Base-by-base conservation (phyloP, 768 basidiomycete genomes). In the Vararia minispora region DNA sequence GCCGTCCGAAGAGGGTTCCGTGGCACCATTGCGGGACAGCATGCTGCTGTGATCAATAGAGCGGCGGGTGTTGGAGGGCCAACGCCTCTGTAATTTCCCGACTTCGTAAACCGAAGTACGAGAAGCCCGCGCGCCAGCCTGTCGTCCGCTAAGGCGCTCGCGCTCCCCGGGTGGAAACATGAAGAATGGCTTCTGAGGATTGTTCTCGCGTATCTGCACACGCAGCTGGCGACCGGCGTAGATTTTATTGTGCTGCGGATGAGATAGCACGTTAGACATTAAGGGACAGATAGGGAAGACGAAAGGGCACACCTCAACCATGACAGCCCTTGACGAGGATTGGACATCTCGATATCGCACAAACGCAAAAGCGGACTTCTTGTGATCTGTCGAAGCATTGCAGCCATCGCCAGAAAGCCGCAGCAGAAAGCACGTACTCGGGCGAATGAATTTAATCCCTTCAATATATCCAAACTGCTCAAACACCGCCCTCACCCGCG, bases 321-420 rank as follows among this genome's bases (percentile, higher is more conserved):
- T 57, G 16, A 86, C 68, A 4, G 85, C 85, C 40, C 66, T 70
- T n/a, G 68, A 64, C n/a, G 83, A 72, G 23, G 74, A 64, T 7
- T 79, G 74, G 2, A 65, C 64, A 40, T 75, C 72, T 43, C 71
- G 63, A 52, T 78, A 88, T 52, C 70, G 79, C 41, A 88, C 71
- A 50, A 88, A 86, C 2, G 85, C 85, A 52, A 85, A 88, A 2
- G 74, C 82, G n/a, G 75, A 66, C 45, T 66, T 69, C 31, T 73
- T 72, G 46, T 72, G 74, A 24, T 60, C 82, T 86, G 40, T 29
- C 31, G 42, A 26, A 39, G 30, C 25, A 26, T n/a, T 25, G 6
- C 32, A 32, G 28, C 16, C 27, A 16, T 33, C 9, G 28, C 17
- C 22, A 17, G 33, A 23, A 32, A 12, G 27, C 25, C n/a, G 40